A percentile compares a stretch with the other conserved stretches of the same genome.
Conservation (phyloP, 1,284 basidiomycete genomes). For the Exsudoporus floridanus region DNA sequence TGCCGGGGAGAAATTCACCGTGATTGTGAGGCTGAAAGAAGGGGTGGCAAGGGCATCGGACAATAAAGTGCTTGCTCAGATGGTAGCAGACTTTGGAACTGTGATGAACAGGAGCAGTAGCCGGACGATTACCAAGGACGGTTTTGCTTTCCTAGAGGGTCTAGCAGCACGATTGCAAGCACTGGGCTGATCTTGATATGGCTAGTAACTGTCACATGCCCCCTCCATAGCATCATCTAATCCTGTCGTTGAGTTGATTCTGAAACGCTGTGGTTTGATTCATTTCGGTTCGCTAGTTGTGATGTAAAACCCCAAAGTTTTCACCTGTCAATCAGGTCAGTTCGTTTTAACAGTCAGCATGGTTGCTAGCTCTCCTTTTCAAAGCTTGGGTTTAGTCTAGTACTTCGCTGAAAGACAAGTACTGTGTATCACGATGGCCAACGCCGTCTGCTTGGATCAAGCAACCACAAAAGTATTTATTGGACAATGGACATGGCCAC, state of each 20-base stretch:
- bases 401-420: too few species aligned
- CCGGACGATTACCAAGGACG: conserved; percentile 72
- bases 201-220: too few species aligned
- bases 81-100: conserved; percentile 66
- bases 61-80: conserved; percentile 55
- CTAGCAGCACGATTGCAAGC: conserved; percentile 50
- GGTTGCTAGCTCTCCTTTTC: too few species aligned
- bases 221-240: not conserved
- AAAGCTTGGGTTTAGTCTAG: too few species aligned
- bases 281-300: not conserved
- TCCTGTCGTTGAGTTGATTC: conserved; percentile 3
- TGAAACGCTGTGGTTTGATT: not conserved
- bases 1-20: conserved; percentile 53
- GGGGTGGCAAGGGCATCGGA: conserved; percentile 51
- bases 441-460: not conserved
- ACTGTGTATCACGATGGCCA: too few species aligned
- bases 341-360: too few species aligned
- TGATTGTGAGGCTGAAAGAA: conserved; percentile 52
- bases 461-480: not conserved
- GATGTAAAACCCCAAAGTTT: conserved; percentile 10
- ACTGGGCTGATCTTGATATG: conserved; percentile 14
- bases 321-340: not conserved
- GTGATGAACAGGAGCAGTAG: conserved; percentile 64
- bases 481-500: conserved; percentile 19
- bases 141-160: conserved; percentile 65